phyloP scores from a whole-genome alignment of 2,329 filamentous ascomycete species.

The Dendrostoma leiphaemia region DNA sequence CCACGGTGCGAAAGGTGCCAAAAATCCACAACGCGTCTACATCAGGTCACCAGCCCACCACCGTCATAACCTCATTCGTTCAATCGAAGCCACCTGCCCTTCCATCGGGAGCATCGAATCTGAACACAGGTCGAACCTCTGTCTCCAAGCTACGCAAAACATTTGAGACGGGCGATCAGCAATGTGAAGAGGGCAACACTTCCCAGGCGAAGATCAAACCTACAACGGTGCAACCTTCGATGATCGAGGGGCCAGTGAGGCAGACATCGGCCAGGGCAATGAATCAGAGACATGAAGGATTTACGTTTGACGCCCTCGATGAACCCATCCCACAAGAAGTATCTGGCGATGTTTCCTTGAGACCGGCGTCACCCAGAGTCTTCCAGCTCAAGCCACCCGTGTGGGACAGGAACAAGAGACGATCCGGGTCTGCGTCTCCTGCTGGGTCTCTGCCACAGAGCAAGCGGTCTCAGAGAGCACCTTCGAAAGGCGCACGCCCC shows the following conservation, averaged over 20 bases:
- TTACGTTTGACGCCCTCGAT: not conserved
- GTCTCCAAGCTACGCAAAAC: not conserved
- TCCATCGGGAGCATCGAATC: not conserved
- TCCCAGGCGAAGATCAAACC: not conserved
- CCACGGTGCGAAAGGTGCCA: constrained; percentile 10
- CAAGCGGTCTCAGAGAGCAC: not conserved
- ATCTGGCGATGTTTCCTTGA: not conserved
- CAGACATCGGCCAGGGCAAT: no score
- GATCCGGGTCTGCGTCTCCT: not conserved
- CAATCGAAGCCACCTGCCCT: not conserved
- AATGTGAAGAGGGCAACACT: not conserved
- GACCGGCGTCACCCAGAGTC: not conserved
- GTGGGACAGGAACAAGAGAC: not conserved
- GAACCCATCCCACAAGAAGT: not conserved
- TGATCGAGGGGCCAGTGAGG: no score
- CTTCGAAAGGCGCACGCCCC: not conserved
- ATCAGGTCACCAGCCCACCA: not conserved
- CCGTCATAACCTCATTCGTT: not conserved
- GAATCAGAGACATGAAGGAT: not conserved
- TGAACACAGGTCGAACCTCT: not conserved
- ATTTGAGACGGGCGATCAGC: not conserved
- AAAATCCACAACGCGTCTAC: not conserved
- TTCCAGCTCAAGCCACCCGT: constrained; percentile 4
- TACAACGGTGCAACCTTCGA: no score
- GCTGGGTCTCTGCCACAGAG: not conserved